These are phyloP conservation scores for Paramarasmius palmivorus DNA, from an alignment of 1,284 basidiomycete species.

Conservation along the genomic window DNA sequence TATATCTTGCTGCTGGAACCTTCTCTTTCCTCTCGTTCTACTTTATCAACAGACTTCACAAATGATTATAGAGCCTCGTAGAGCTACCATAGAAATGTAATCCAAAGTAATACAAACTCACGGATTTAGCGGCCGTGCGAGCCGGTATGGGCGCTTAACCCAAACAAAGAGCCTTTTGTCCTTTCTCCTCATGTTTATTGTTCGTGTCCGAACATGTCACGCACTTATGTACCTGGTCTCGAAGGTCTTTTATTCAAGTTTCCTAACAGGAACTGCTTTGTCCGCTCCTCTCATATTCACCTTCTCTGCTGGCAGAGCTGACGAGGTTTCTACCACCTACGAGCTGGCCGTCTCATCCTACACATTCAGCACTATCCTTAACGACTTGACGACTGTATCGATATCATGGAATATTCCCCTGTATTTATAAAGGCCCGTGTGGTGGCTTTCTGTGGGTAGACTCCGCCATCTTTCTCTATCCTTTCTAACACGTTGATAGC, in stretches of 20 bases:
- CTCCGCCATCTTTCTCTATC: neutral
- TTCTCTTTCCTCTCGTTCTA: slow-evolving; percentile 62
- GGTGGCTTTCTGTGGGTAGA: neutral
- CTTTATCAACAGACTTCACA: slow-evolving; percentile 49
- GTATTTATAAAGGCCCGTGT: neutral
- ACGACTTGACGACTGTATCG: neutral
- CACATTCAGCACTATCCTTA: neutral
- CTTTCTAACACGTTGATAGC: neutral
- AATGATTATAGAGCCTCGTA: neutral
- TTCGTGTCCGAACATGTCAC: slow-evolving; percentile 21
- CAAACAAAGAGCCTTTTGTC: too few relatives aligned
- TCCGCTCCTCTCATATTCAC: too few relatives aligned
- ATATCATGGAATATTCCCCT: neutral
- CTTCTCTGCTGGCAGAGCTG: too few relatives aligned
- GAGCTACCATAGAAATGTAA: neutral
- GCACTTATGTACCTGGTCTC: too few relatives aligned
- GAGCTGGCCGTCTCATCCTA: neutral
- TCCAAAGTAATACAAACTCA: neutral
- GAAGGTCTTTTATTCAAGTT: too few relatives aligned
- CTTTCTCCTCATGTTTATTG: too few relatives aligned
- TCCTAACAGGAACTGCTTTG: too few relatives aligned
- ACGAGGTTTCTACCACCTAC: neutral
- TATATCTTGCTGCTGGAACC: slow-evolving; percentile 55
- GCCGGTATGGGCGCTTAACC: too few relatives aligned
- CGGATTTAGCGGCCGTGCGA: too few relatives aligned